Conservation (phyloP, 441 rosid species). For the Capsella rubella region DNA sequence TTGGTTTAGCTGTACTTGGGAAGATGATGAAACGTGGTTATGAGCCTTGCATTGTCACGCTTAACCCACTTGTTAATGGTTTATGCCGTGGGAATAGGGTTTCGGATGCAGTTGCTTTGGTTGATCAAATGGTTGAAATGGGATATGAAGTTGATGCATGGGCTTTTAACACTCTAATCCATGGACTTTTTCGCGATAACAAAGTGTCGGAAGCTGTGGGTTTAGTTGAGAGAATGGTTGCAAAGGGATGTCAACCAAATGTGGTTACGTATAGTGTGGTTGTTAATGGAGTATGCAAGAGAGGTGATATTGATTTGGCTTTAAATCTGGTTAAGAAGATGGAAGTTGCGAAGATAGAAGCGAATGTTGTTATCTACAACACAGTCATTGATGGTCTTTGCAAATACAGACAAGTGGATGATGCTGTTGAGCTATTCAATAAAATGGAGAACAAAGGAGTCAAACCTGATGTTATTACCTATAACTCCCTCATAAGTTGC, state of each 20-base stretch:
- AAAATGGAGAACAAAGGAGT: not conserved
- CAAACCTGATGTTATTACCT: not conserved
- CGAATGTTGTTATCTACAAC: not conserved
- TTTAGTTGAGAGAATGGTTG: constrained; percentile 18
- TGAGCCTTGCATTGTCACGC: not conserved
- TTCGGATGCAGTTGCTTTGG: not conserved
- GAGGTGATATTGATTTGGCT: not conserved
- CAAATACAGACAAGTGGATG: not conserved
- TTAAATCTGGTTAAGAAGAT: not conserved
- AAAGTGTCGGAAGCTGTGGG: constrained; percentile 1
- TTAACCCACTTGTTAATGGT: not conserved
- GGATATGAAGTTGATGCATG: not conserved
- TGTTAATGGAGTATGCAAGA: not conserved
- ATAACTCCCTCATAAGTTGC: not conserved
- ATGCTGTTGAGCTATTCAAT: not conserved
- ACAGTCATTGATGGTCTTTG: not conserved
- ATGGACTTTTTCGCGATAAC: constrained; percentile 27
- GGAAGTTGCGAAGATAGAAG: not conserved
- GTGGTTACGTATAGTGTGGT: not conserved
- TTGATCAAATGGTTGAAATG: constrained; percentile 11
- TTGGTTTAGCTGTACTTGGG: constrained; percentile 31
- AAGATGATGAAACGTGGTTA: constrained; percentile 30
- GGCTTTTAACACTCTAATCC: constrained; percentile 26
- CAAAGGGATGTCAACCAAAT: constrained; percentile 24
- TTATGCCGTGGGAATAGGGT: not conserved